Evolutionary conservation across 495 filamentous ascomycete species (phyloP).

Genomic region (Bathelium albidoporum): DNA sequence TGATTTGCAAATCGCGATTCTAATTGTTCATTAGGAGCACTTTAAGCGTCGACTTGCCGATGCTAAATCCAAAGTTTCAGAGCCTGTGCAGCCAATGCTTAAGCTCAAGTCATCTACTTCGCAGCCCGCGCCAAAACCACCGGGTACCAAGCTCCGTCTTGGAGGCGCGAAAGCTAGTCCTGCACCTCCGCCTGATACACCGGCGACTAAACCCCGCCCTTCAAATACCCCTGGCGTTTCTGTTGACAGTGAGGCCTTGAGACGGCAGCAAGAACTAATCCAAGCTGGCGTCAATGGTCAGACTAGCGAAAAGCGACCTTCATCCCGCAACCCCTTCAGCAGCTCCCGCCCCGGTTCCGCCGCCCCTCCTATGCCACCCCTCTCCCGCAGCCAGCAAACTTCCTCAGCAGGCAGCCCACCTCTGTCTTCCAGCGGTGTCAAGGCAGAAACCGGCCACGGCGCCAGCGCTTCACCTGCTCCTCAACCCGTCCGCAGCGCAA

Average conservation of each 20-base stretch:
- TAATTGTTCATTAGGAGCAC: conserved; percentile 39
- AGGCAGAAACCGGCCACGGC: conserved; percentile 26
- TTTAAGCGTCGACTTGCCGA: conserved; percentile 56
- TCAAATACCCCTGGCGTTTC: conserved; percentile 34
- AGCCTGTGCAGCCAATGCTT: conserved; percentile 62
- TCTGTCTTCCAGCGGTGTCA: conserved; percentile 19
- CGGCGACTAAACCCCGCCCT: conserved; percentile 18
- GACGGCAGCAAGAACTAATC: conserved; percentile 39
- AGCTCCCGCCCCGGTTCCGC: conserved; percentile 18
- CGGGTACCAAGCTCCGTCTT: conserved; percentile 22
- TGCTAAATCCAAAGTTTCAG: conserved; percentile 49
- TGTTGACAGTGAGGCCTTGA: conserved; percentile 41
- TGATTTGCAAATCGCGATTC: conserved; percentile 2
- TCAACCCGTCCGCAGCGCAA: conserved; percentile 6
- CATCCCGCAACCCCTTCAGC: conserved; percentile 19
- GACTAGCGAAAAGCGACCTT: conserved; percentile 13
- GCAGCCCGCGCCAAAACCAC: conserved; percentile 13
- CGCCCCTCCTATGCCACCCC: conserved; percentile 12
- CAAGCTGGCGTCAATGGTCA: conserved; percentile 37
- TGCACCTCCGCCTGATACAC: conserved; percentile 28
- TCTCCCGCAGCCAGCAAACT: conserved; percentile 12
- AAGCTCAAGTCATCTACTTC: conserved; percentile 53
- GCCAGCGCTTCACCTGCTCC: conserved; percentile 21
- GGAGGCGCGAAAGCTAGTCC: conserved; percentile 37
- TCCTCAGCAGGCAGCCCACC: conserved; percentile 17